Conservation (phyloP, 768 basidiomycete genomes). For the Panaeolus papilionaceus region DNA sequence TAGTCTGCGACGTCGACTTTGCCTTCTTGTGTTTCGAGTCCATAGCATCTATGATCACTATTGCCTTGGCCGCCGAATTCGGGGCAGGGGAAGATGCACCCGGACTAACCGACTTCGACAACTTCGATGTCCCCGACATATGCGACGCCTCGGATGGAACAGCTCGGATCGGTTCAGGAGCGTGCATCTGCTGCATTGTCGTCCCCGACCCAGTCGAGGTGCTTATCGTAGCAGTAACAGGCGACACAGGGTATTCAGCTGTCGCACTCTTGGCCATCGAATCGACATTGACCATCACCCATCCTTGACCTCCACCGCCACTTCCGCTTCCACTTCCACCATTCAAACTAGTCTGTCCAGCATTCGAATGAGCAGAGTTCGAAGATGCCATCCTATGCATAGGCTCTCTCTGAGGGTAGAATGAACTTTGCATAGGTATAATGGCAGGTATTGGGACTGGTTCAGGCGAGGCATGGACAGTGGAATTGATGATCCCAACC, state of each 20-base stretch:
- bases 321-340: conserved; percentile 19
- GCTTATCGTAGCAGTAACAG: background rate
- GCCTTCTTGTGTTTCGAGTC: conserved; percentile 51
- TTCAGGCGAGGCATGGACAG: conserved; percentile 31
- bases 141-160: background rate
- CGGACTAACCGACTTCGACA: background rate
- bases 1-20: conserved; percentile 30
- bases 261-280: conserved; percentile 29
- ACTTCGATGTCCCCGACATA: background rate
- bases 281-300: conserved; percentile 72
- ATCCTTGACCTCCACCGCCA: conserved; percentile 55
- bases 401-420: conserved; percentile 25
- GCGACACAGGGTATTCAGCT: background rate
- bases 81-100: background rate
- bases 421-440: background rate
- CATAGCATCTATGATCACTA: conserved; percentile 64
- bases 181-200: background rate
- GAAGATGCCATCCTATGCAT: conserved; percentile 34
- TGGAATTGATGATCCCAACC: conserved; percentile 54
- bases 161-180: background rate
- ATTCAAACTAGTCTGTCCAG: conserved; percentile 20
- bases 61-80: conserved; percentile 62
- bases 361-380: conserved; percentile 3
- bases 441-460: conserved; percentile 9
- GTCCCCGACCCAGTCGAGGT: background rate